phyloP scores from a whole-genome alignment of 371 early-diverging fungal species.

The Phascolomyces articulosus region DNA sequence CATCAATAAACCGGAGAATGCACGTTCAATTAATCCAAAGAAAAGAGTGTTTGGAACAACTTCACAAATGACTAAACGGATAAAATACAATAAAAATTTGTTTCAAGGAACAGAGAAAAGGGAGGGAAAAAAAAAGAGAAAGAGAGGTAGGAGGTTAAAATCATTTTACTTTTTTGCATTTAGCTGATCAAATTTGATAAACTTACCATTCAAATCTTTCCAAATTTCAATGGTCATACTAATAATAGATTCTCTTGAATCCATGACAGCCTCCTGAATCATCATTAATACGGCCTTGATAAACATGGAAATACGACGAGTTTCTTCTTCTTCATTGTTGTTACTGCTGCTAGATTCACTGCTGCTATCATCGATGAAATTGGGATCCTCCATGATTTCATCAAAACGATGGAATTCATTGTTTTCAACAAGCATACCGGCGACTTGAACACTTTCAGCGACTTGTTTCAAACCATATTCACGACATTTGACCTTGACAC shows the following conservation, averaged over 20 bases:
- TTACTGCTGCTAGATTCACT: background rate
- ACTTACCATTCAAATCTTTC: slow-evolving; percentile 61
- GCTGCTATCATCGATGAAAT: slow-evolving; percentile 11
- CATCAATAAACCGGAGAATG: slow-evolving; percentile 56
- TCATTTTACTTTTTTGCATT: too few relatives aligned
- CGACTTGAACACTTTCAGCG: slow-evolving; percentile 32
- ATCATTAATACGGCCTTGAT: slow-evolving; percentile 62
- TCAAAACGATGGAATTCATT: slow-evolving; percentile 14
- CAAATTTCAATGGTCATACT: slow-evolving; percentile 54
- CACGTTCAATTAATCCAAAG: slow-evolving; percentile 50
- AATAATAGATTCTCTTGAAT: slow-evolving; percentile 65
- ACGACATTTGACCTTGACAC: slow-evolving; percentile 53
- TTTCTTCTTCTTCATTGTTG: slow-evolving; percentile 12
- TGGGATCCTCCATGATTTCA: slow-evolving; percentile 10
- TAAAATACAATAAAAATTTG: background rate
- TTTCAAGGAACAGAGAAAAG: too few relatives aligned
- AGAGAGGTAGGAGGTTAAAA: too few relatives aligned
- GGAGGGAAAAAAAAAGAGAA: too few relatives aligned
- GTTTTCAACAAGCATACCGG: slow-evolving; percentile 19
- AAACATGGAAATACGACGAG: slow-evolving; percentile 25
- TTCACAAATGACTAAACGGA: slow-evolving; percentile 36
- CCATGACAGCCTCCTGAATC: slow-evolving; percentile 63
- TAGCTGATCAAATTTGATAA: background rate
- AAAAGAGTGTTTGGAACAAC: slow-evolving; percentile 21
- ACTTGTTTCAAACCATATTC: slow-evolving; percentile 53